These are phyloP conservation scores for Debaryomyces fabryi DNA, from an alignment of 1,139 yeast genomes.

Conservation along the genomic window DNA sequence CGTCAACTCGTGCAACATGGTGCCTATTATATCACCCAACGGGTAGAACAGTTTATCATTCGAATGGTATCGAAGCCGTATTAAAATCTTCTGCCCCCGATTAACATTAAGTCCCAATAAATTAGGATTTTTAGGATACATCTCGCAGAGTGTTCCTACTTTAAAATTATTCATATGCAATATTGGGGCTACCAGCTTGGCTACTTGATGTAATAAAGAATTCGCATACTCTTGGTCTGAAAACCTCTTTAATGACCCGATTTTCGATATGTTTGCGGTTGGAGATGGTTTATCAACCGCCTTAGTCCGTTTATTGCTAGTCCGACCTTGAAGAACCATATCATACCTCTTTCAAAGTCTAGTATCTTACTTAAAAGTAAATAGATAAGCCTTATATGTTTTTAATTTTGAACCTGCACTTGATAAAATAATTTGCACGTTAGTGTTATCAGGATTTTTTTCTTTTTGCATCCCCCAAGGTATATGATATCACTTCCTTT, in stretches of 20 bases:
- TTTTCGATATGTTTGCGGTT: constrained; percentile 49
- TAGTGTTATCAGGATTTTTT: not conserved
- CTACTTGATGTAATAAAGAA: constrained; percentile 60
- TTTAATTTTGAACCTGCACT: not conserved
- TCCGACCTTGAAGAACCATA: constrained; percentile 19
- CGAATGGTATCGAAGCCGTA: constrained; percentile 65
- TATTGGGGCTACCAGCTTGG: constrained; percentile 68
- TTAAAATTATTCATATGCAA: constrained; percentile 68
- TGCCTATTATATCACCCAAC: constrained; percentile 70
- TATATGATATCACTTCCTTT: too few relatives aligned
- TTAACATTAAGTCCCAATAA: constrained; percentile 87
- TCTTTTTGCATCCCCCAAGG: not conserved
- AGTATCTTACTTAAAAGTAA: not conserved
- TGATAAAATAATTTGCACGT: not conserved
- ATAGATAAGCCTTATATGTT: not conserved
- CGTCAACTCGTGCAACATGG: constrained; percentile 85
- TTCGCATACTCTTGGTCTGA: constrained; percentile 60
- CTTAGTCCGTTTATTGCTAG: not conserved
- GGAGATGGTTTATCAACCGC: constrained; percentile 33
- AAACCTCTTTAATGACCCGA: constrained; percentile 60
- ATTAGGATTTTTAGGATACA: constrained; percentile 71
- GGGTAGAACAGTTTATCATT: constrained; percentile 64
- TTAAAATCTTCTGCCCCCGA: constrained; percentile 71
- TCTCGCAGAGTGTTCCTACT: constrained; percentile 75
- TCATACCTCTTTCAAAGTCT: constrained; percentile 2